Conservation (phyloP, 2,329 filamentous ascomycete genomes). For the Fusarium chuoi region DNA sequence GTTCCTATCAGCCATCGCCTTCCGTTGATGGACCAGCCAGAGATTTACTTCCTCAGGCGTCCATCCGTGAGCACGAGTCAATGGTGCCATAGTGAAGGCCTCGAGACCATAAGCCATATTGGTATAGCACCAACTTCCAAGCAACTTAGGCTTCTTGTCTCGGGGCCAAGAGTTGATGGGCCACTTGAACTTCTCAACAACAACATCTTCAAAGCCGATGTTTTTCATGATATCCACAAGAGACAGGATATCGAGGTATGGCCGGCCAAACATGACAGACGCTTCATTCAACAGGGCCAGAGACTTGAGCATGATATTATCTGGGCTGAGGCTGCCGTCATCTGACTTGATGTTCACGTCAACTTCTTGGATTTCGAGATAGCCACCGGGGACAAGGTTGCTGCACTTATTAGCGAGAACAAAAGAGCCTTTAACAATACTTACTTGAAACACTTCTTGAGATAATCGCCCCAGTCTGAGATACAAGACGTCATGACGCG, state of each 20-base stretch:
- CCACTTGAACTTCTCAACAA: slow-evolving; percentile 29
- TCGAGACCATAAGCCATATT: slow-evolving; percentile 29
- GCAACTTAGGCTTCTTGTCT: slow-evolving; percentile 26
- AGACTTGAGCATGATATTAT: slow-evolving; percentile 36
- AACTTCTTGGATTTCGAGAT: slow-evolving; percentile 33
- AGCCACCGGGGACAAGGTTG: slow-evolving; percentile 32
- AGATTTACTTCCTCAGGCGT: slow-evolving; percentile 5
- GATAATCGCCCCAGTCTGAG: slow-evolving; percentile 6
- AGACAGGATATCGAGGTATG: slow-evolving; percentile 25
- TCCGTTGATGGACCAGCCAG: slow-evolving; percentile 27
- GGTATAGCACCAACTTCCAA: slow-evolving; percentile 27
- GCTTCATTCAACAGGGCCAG: slow-evolving; percentile 33
- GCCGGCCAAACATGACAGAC: slow-evolving; percentile 35
- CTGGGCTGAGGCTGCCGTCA: slow-evolving; percentile 30
- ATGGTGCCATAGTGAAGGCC: slow-evolving; percentile 31
- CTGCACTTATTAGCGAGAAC: neutral
- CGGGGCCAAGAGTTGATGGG: slow-evolving; percentile 34
- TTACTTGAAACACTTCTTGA: slow-evolving; percentile 14
- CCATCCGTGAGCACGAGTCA: slow-evolving; percentile 33
- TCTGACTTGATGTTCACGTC: slow-evolving; percentile 25
- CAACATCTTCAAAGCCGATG: slow-evolving; percentile 35
- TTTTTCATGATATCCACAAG: slow-evolving; percentile 24
- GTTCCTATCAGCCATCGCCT: slow-evolving; percentile 6
- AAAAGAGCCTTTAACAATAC: fast-evolving
- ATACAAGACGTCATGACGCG: slow-evolving; percentile 30